Evolutionary conservation across 2,329 filamentous ascomycete genomes (phyloP), one percentile per base, ranked within the genome.

Genomic region (Neocatenulostroma microsporum): DNA sequence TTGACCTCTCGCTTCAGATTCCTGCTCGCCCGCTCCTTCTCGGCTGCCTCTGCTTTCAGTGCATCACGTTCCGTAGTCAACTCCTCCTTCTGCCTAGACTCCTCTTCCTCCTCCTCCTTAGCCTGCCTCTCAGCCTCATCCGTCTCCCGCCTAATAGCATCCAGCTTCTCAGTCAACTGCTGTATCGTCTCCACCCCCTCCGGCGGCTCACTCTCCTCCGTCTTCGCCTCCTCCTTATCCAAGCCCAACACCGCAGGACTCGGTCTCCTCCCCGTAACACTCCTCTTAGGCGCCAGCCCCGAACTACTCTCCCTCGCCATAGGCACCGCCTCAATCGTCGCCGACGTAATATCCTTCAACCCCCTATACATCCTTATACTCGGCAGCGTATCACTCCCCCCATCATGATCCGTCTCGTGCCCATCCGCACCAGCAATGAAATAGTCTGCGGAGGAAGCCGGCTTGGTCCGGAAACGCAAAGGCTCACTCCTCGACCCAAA

Each of bases 401-500:
- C 66, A 36, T 72, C 62, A 15, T 48, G 46, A 13, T 54, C 56
- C 18, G 51, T 45, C 13, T 58, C 48, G 11, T 56, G 53, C 14
- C 40, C 41, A 18, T 55, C 49, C 17, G 44, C 25, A 19, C 39
- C 28, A 23, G 58, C 23, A 50, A 30, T 49, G 47, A 66, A 68
- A 45, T 61, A 68, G 41, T 69, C 64, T 24, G 56, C 58, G 2
- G 64, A 64, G 14, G 55, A 52, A 30, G 62, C 56, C 19, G 60
- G 53, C 39, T 67, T 64, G 14, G 91, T 96, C 50, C 83, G 77
- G 37, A 98, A 70, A 37, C 91, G 82, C 46, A 96, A 80, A 24
- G 93, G 78, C 4, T 78, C 73, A 59, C 91, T 95, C 24, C 85
- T 83, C 1, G 88, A 86, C 56, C 94, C 86, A 53, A 96, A 96